Conservation (phyloP, 345 rosid genomes). For the Eucalyptus curtisii region DNA sequence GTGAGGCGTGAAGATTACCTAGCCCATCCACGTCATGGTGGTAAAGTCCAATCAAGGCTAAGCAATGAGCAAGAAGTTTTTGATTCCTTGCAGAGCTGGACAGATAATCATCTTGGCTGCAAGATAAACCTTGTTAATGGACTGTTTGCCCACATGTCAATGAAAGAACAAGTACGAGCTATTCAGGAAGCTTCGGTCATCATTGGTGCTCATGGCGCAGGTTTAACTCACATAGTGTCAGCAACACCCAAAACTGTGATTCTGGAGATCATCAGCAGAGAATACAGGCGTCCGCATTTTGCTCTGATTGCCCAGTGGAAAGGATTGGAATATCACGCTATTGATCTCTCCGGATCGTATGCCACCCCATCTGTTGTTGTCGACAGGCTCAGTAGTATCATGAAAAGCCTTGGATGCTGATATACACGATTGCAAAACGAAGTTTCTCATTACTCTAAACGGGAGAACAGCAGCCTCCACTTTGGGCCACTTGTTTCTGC, state of each 20-base stretch:
- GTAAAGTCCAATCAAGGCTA: constrained; percentile 76
- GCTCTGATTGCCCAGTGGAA: constrained; percentile 77
- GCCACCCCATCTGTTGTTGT: constrained; percentile 48
- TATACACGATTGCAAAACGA: neutral
- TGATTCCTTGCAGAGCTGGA: constrained; percentile 57
- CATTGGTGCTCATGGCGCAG: constrained; percentile 96
- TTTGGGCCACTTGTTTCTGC: neutral
- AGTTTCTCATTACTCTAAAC: neutral
- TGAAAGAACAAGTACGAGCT: constrained; percentile 80
- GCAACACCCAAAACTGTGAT: constrained; percentile 78
- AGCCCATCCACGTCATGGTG: constrained; percentile 87
- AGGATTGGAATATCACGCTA: constrained; percentile 84
- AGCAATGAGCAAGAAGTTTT: constrained; percentile 78
- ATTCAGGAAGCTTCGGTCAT: constrained; percentile 93
- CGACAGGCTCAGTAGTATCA: constrained; percentile 30
- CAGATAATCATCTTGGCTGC: constrained; percentile 32
- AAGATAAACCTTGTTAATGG: constrained; percentile 77
- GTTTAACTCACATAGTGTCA: constrained; percentile 82
- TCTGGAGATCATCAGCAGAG: constrained; percentile 58
- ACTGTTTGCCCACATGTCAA: constrained; percentile 76
- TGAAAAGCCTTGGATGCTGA: constrained; percentile 54
- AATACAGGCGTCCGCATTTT: constrained; percentile 75
- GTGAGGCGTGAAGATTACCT: constrained; percentile 89
- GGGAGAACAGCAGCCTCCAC: neutral
- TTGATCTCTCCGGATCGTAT: constrained; percentile 50